phyloP scores from a whole-genome alignment of 768 basidiomycete species.

The Trametes gibbosa region DNA sequence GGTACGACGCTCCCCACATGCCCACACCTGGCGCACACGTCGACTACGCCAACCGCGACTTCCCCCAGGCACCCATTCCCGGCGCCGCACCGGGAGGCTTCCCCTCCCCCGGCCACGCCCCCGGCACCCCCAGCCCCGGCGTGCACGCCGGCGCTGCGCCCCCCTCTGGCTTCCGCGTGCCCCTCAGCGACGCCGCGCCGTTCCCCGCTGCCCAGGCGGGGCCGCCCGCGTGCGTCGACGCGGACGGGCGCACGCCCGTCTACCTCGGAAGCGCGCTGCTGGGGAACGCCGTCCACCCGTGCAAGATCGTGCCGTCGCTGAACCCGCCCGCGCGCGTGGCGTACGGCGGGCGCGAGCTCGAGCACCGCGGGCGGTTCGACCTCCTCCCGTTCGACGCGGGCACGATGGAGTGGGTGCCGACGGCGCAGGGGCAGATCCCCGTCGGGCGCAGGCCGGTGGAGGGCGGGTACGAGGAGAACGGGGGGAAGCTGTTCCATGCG shows the following conservation, averaged over 20 bases:
- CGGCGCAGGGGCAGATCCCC: conserved; percentile 60
- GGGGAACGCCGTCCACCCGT: conserved; percentile 67
- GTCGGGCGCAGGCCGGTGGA: conserved; percentile 57
- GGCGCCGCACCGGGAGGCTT: not conserved
- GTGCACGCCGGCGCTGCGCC: conserved; percentile 32
- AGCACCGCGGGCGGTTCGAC: conserved; percentile 68
- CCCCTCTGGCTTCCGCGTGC: conserved; percentile 66
- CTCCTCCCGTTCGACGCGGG: conserved; percentile 64
- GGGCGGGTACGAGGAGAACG: conserved; percentile 74
- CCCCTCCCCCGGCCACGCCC: too few relatives aligned
- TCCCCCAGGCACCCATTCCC: not conserved
- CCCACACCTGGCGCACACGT: conserved; percentile 1
- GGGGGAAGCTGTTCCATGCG: conserved; percentile 67
- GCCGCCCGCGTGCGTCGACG: conserved; percentile 52
- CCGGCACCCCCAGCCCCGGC: too few relatives aligned
- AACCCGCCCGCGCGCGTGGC: conserved; percentile 52
- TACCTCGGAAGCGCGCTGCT: conserved; percentile 76
- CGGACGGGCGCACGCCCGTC: conserved; percentile 54
- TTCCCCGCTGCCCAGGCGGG: conserved; percentile 45
- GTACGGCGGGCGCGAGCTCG: conserved; percentile 59
- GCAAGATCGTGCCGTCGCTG: conserved; percentile 73
- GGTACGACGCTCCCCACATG: conserved; percentile 7
- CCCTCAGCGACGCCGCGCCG: conserved; percentile 41
- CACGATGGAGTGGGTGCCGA: conserved; percentile 74
- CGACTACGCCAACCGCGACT: not conserved